phyloP scores from a whole-genome alignment of 345 rosid species.

The Mercurialis annua region DNA sequence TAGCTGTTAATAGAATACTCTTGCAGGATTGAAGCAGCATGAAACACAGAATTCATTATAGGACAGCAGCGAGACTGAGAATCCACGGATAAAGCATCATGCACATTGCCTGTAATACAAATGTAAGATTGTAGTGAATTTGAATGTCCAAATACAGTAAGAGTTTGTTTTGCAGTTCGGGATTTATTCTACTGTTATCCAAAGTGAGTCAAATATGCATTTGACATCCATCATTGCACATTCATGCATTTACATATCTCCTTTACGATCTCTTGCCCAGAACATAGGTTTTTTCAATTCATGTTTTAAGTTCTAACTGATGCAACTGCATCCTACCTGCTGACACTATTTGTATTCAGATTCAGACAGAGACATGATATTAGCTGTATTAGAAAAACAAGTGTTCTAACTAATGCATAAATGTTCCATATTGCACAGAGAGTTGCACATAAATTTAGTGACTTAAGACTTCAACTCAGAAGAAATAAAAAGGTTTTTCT shows the following conservation, averaged over 20 bases:
- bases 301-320: background rate
- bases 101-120: constrained; percentile 61
- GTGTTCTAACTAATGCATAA: no score
- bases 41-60: constrained; percentile 81
- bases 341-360: no score
- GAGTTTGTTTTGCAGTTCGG: no score
- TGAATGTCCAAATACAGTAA: no score
- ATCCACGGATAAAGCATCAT: constrained; percentile 76
- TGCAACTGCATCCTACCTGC: no score
- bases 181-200: no score
- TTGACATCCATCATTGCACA: background rate
- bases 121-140: background rate
- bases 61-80: constrained; percentile 80
- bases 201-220: background rate
- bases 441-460: no score
- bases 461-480: no score
- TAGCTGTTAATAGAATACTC: constrained; percentile 38
- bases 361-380: no score
- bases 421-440: no score
- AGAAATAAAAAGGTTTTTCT: no score
- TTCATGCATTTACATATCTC: background rate
- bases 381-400: no score
- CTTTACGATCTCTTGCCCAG: background rate
- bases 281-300: background rate
- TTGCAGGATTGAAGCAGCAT: constrained; percentile 75